Evolutionary conservation across 1,139 yeast genomes (phyloP).

Genomic region (Debaryomycetaceae sp.): DNA sequence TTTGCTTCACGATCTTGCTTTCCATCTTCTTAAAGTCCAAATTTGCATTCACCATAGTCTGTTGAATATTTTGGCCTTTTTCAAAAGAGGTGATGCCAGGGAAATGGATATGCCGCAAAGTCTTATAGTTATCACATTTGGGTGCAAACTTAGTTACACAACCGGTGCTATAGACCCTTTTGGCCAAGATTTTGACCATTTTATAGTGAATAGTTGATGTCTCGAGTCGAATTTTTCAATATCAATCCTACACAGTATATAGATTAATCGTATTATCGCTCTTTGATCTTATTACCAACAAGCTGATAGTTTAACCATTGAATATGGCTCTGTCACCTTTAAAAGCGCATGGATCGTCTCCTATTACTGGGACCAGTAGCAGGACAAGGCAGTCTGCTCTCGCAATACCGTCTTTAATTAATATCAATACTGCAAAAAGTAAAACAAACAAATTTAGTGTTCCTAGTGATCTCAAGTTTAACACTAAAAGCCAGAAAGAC

Average conservation of each 20-base stretch:
- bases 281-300: neutral
- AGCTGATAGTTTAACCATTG: too few species aligned
- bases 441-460: constrained; percentile 1
- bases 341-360: neutral
- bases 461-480: constrained; percentile 2
- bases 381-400: neutral
- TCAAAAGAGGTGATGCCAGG: constrained; percentile 51
- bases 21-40: constrained; percentile 60
- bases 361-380: neutral
- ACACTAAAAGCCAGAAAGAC: constrained; percentile 1
- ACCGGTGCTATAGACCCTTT: constrained; percentile 7
- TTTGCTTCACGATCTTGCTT: constrained; percentile 42
- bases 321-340: neutral
- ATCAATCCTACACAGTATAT: neutral
- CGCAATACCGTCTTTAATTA: neutral
- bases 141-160: constrained; percentile 28
- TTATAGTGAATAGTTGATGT: too few species aligned
- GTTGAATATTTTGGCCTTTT: constrained; percentile 63
- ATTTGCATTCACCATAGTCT: constrained; percentile 55
- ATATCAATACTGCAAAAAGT: neutral
- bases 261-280: neutral
- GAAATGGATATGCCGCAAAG: constrained; percentile 63
- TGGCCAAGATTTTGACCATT: too few species aligned
- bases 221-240: neutral
- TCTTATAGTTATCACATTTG: constrained; percentile 30